phyloP scores from a whole-genome alignment of 768 basidiomycete species.

The Suillus cothurnatus region DNA sequence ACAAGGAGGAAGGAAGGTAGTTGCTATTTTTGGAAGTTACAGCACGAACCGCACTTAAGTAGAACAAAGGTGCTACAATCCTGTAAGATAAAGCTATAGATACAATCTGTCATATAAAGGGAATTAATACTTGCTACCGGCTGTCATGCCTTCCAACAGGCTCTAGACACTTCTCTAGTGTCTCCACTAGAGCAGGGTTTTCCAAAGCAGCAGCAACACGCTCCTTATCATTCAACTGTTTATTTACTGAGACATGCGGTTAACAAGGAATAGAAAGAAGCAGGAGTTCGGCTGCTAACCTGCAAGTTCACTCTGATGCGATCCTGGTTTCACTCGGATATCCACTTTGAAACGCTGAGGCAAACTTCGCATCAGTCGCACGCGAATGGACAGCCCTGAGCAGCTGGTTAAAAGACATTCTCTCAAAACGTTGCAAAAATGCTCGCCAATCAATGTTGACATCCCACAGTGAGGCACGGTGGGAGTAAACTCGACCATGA shows the following conservation, averaged over 20 bases:
- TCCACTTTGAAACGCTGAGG: conserved; percentile 95
- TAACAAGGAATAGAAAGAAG: not conserved
- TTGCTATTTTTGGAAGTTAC: not conserved
- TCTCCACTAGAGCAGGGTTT: conserved; percentile 82
- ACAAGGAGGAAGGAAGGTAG: conserved; percentile 1
- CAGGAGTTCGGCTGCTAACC: conserved; percentile 46
- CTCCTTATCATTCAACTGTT: conserved; percentile 99
- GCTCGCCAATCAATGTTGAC: conserved; percentile 91
- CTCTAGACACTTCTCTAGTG: conserved; percentile 78
- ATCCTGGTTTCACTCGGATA: conserved; percentile 89
- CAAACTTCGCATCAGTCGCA: conserved; percentile 84
- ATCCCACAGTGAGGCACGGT: conserved; percentile 98
- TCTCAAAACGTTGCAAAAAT: conserved; percentile 1
- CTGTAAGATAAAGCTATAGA: conserved; percentile 8
- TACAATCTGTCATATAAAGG: not conserved
- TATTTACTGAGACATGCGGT: conserved; percentile 69
- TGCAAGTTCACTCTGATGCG: conserved; percentile 92
- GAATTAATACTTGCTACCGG: conserved; percentile 1
- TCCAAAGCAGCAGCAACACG: conserved; percentile 96
- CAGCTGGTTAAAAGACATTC: not conserved
- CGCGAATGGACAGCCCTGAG: conserved; percentile 92
- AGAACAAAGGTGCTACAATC: conserved; percentile 6
- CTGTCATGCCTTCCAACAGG: conserved; percentile 28
- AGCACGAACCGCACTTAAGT: not conserved
- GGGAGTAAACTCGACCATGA: conserved; percentile 93